These are phyloP conservation scores for Trametes sanguinea DNA, from an alignment of 768 basidiomycete species.

Conservation along the genomic window DNA sequence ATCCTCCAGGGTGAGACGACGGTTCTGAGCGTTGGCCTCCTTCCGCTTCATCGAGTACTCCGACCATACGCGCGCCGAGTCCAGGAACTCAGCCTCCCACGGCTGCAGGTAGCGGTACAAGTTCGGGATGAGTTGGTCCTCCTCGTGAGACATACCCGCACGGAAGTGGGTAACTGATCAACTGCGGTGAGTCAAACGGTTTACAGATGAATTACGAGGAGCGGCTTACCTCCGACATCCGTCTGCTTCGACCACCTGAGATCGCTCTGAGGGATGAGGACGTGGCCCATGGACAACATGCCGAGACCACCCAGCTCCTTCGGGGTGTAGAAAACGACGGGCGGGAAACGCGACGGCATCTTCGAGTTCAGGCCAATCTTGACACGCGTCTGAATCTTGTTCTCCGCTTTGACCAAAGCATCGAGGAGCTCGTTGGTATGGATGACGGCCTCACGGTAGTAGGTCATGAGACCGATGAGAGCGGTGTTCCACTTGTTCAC, in stretches of 20 bases:
- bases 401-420: conserved; percentile 96
- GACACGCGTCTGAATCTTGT: conserved; percentile 99
- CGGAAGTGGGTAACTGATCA: conserved; percentile 92
- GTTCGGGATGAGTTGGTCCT: conserved; percentile 95
- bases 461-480: conserved; percentile 95
- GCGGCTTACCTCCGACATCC: conserved; percentile 74
- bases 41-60: conserved; percentile 99
- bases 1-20: conserved; percentile 95
- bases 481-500: conserved; percentile 99
- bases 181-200: neutral
- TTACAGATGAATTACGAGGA: neutral
- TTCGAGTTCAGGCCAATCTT: conserved; percentile 99
- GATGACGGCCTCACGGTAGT: conserved; percentile 96
- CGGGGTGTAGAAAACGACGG: conserved; percentile 93
- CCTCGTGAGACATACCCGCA: conserved; percentile 96
- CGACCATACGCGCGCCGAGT: conserved; percentile 98
- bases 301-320: conserved; percentile 99
- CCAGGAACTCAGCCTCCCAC: conserved; percentile 97
- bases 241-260: conserved; percentile 98
- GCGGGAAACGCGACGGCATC: conserved; percentile 99
- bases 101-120: conserved; percentile 95
- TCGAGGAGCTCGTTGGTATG: conserved; percentile 97
- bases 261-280: conserved; percentile 97
- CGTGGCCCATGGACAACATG: conserved; percentile 99
- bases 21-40: conserved; percentile 98